Evolutionary conservation across 1,284 basidiomycete species (phyloP).

Genomic region (Moesziomyces aphidis): DNA sequence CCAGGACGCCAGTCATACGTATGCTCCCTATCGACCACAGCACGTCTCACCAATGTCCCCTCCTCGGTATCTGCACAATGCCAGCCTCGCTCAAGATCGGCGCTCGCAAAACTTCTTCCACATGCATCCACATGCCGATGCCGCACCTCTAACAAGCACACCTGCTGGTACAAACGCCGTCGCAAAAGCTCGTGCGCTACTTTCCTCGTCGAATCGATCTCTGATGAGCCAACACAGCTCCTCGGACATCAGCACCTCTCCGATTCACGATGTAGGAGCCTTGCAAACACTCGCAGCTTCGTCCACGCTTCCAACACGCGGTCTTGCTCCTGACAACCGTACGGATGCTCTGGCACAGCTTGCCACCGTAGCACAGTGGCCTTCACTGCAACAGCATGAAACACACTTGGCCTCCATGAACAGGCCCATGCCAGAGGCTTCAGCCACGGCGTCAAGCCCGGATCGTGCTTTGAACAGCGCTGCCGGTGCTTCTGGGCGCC

Average conservation of each 20-base stretch:
- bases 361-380: conserved; percentile 40
- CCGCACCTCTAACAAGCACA: neutral
- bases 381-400: conserved; percentile 20
- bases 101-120: conserved; percentile 10
- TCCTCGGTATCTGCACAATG: conserved; percentile 2
- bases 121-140: neutral
- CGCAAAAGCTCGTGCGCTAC: neutral
- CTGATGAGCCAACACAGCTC: conserved; percentile 3
- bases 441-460: neutral
- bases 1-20: neutral
- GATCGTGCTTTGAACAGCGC: neutral
- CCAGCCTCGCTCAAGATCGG: conserved; percentile 7
- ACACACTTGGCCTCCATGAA: neutral
- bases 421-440: neutral
- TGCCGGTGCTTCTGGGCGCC: too few relatives aligned
- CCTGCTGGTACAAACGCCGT: conserved; percentile 3
- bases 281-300: neutral
- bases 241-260: conserved; percentile 20
- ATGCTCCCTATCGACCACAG: conserved; percentile 6
- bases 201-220: too few relatives aligned
- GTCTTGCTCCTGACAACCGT: conserved; percentile 1
- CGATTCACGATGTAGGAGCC: conserved; percentile 4
- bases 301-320: neutral
- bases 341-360: conserved; percentile 29
- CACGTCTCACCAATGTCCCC: conserved; percentile 6